phyloP scores from a whole-genome alignment of 2,329 filamentous ascomycete genomes.

The Colletotrichum trifolii region DNA sequence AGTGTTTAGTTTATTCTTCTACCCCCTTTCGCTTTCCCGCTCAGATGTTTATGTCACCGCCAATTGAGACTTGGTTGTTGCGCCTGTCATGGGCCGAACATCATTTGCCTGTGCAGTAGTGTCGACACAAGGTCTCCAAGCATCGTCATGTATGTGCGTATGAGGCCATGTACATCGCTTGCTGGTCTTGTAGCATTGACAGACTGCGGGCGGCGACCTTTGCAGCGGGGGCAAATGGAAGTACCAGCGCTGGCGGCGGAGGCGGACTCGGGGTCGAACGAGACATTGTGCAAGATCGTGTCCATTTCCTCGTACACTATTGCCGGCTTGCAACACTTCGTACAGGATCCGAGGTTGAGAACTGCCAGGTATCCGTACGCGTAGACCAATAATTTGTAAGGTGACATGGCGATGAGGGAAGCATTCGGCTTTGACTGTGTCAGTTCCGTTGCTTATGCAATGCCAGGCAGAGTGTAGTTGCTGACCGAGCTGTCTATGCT shows the following conservation, averaged over 20 bases:
- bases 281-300: neutral
- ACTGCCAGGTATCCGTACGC: constrained; percentile 14
- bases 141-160: constrained; percentile 20
- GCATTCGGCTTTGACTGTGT: neutral
- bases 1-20: constrained; percentile 1
- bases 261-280: constrained; percentile 13
- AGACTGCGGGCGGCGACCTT: constrained; percentile 9
- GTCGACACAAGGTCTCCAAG: neutral
- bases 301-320: neutral
- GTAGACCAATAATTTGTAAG: constrained; percentile 28
- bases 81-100: constrained; percentile 15
- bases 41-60: constrained; percentile 18
- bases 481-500: constrained; percentile 24
- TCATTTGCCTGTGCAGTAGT: constrained; percentile 4
- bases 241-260: neutral
- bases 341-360: constrained; percentile 35
- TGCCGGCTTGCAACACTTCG: constrained; percentile 49
- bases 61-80: constrained; percentile 11
- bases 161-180: constrained; percentile 28
- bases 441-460: constrained; percentile 22
- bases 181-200: constrained; percentile 10
- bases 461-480: constrained; percentile 20
- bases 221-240: constrained; percentile 18
- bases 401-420: constrained; percentile 23
- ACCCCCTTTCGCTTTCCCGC: neutral